Conservation (phyloP, 768 basidiomycete species). For the Gymnopilus dilepis region DNA sequence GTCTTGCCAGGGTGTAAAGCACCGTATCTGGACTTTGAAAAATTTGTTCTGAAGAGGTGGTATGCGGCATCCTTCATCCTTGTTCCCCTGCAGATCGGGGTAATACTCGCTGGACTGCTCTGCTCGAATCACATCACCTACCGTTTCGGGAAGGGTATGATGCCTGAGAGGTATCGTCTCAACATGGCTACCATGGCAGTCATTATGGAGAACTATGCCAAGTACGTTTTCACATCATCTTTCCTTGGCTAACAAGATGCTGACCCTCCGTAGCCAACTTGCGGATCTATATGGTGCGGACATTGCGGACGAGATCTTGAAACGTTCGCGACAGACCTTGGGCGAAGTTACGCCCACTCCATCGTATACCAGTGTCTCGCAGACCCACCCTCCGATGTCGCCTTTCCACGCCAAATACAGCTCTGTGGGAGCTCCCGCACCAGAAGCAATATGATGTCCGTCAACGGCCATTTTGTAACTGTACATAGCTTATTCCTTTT, state of each 20-base stretch:
- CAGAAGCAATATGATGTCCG: not conserved
- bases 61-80: slow-evolving; percentile 68
- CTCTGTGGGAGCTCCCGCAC: not conserved
- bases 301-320: slow-evolving; percentile 59
- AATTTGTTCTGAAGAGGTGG: slow-evolving; percentile 60
- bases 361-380: not conserved
- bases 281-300: slow-evolving; percentile 71
- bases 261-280: slow-evolving; percentile 52
- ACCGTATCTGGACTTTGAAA: slow-evolving; percentile 61
- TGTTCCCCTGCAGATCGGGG: slow-evolving; percentile 65
- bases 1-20: slow-evolving; percentile 76
- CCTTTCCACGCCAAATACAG: slow-evolving; percentile 4
- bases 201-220: slow-evolving; percentile 67
- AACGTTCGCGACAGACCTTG: slow-evolving; percentile 44
- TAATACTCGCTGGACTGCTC: slow-evolving; percentile 67
- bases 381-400: slow-evolving; percentile 2
- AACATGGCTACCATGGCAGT: slow-evolving; percentile 72
- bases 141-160: slow-evolving; percentile 87
- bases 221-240: slow-evolving; percentile 31
- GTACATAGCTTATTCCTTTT: too few species aligned
- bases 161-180: slow-evolving; percentile 80
- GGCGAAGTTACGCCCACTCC: slow-evolving; percentile 31
- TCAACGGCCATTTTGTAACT: too few species aligned
- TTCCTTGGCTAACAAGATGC: not conserved
- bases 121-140: slow-evolving; percentile 87